Percentiles rank a stretch among this genome's conserved stretches.
Conservation (phyloP, 177 flowering plant species). For the Tripterygium wilfordii region DNA sequence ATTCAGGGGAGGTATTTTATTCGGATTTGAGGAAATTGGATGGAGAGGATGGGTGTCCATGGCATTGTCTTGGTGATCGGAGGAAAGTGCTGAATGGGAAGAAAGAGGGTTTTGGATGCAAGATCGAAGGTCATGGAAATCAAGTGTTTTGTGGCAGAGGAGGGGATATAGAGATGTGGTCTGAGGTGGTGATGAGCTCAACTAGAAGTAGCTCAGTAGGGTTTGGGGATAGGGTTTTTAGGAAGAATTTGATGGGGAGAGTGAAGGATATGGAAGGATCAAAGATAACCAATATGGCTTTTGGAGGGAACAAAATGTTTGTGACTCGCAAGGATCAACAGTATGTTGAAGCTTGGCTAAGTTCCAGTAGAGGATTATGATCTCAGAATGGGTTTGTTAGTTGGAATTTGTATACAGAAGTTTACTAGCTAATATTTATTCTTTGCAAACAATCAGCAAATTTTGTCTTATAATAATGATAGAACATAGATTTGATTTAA, state of each 20-base stretch:
- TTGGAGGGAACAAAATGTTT: slow-evolving; percentile 92
- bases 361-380: slow-evolving; percentile 34
- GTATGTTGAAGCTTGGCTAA: slow-evolving; percentile 82
- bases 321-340: slow-evolving; percentile 70
- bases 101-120: slow-evolving; percentile 76
- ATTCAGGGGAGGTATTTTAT: slow-evolving; percentile 67
- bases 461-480: too few species aligned
- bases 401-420: too few species aligned
- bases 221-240: slow-evolving; percentile 49
- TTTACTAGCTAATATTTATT: too few species aligned
- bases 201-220: slow-evolving; percentile 24
- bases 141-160: slow-evolving; percentile 72
- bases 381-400: too few species aligned
- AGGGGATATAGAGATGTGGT: slow-evolving; percentile 80
- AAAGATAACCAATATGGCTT: slow-evolving; percentile 51
- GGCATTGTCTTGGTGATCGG: slow-evolving; percentile 65
- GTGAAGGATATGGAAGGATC: slow-evolving; percentile 50
- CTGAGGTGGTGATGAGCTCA: slow-evolving; percentile 59
- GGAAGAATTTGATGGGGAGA: slow-evolving; percentile 78
- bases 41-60: slow-evolving; percentile 24
- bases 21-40: slow-evolving; percentile 65
- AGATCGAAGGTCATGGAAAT: slow-evolving; percentile 63
- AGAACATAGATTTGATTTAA: too few species aligned
- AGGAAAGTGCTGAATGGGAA: slow-evolving; percentile 45
- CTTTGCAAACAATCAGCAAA: too few species aligned